phyloP scores from a whole-genome alignment of 208 protist genomes.

The Leishmania braziliensis region DNA sequence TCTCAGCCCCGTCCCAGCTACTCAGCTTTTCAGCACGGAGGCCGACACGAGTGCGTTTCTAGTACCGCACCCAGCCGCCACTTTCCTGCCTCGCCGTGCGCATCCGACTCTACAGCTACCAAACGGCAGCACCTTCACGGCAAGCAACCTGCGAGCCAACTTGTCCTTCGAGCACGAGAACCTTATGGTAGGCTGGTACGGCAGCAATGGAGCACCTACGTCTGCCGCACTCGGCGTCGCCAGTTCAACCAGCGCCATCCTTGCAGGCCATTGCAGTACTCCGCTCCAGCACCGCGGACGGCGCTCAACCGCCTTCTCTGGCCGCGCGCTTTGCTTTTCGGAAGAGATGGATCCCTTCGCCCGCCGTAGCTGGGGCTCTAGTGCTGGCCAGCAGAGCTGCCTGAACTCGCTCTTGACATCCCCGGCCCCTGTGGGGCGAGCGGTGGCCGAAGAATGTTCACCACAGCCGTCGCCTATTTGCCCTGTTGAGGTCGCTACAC shows the following conservation, averaged over 20 bases:
- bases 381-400: constrained; percentile 24
- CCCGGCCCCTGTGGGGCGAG: constrained; percentile 11
- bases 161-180: constrained; percentile 22
- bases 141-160: constrained; percentile 35
- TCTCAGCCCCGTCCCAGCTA: constrained; percentile 22
- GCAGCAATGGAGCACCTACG: neutral
- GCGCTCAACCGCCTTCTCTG: constrained; percentile 17
- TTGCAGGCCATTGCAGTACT: constrained; percentile 18
- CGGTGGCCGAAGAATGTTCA: constrained; percentile 20
- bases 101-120: constrained; percentile 27
- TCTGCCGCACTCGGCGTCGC: neutral
- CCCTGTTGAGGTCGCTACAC: neutral
- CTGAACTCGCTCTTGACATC: constrained; percentile 30
- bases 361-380: constrained; percentile 29
- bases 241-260: neutral
- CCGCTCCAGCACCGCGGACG: constrained; percentile 9
- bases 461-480: constrained; percentile 32
- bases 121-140: constrained; percentile 35
- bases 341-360: constrained; percentile 27
- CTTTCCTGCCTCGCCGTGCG: constrained; percentile 11
- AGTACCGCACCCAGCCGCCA: constrained; percentile 5
- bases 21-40: constrained; percentile 23
- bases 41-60: constrained; percentile 12
- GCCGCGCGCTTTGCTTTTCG: constrained; percentile 28
- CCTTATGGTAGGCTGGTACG: neutral